Percentiles rank a stretch among this genome's conserved stretches.
phyloP scores from a whole-genome alignment of 2,329 filamentous ascomycete species.

The Graphilbum fragrans region DNA sequence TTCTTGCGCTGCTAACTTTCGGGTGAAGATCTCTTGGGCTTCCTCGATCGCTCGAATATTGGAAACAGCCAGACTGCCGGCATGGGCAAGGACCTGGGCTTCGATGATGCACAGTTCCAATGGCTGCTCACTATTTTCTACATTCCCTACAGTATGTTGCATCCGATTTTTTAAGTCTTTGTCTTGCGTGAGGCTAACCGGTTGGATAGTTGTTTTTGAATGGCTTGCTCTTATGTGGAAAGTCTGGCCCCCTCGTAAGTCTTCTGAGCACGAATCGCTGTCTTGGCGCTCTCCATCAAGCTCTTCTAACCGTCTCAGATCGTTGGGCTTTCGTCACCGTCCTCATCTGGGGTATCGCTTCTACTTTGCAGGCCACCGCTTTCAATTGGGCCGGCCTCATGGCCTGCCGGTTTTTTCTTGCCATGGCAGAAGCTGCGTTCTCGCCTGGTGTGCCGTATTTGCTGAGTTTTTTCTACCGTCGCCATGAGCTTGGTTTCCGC shows the following conservation, averaged over 20 bases:
- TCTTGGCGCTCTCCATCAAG: background rate
- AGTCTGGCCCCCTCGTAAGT: slow-evolving; percentile 23
- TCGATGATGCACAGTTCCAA: slow-evolving; percentile 25
- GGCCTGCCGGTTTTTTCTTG: slow-evolving; percentile 26
- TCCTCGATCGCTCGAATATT: slow-evolving; percentile 15
- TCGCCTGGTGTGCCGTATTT: slow-evolving; percentile 27
- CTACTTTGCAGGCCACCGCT: slow-evolving; percentile 20
- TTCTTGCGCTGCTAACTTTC: background rate
- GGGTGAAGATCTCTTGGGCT: slow-evolving; percentile 12
- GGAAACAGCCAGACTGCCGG: slow-evolving; percentile 14
- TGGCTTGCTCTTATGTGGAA: slow-evolving; percentile 30
- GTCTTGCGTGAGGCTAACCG: background rate
- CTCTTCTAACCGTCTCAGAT: slow-evolving; percentile 7
- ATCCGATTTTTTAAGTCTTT: no score
- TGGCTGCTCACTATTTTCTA: slow-evolving; percentile 33
- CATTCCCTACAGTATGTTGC: slow-evolving; percentile 26
- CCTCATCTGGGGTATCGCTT: slow-evolving; percentile 17
- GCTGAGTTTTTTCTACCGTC: slow-evolving; percentile 32
- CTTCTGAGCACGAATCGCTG: background rate
- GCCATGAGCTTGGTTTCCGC: slow-evolving; percentile 54
- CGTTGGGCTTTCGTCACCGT: slow-evolving; percentile 16
- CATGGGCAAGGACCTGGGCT: slow-evolving; percentile 20
- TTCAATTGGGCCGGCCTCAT: slow-evolving; percentile 23
- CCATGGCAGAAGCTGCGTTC: slow-evolving; percentile 30
- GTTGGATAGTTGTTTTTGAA: slow-evolving; percentile 23